Percentiles rank a stretch among this genome's conserved stretches.
These are phyloP conservation scores for Pseudognaphalium luteoalbum DNA, from an alignment of 129 eudicot species.

Conservation along the genomic window DNA sequence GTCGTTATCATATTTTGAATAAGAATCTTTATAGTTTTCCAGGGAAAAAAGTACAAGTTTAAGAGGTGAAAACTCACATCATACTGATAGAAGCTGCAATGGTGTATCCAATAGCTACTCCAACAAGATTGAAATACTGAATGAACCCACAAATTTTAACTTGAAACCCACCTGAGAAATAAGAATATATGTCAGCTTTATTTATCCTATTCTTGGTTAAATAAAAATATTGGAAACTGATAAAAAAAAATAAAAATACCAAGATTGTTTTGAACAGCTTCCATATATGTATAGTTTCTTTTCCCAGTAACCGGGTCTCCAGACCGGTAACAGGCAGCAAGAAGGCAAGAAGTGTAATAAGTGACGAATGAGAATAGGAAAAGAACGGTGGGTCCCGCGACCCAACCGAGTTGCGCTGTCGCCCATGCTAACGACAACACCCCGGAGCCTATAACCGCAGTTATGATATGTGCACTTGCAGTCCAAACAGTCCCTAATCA, in stretches of 20 bases:
- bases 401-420: constrained; percentile 90
- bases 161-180: constrained; percentile 74
- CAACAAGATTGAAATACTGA: constrained; percentile 90
- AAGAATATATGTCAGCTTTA: background rate
- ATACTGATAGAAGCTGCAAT: constrained; percentile 94
- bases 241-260: constrained; percentile 39
- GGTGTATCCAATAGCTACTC: constrained; percentile 95
- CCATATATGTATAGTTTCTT: constrained; percentile 91
- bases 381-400: constrained; percentile 90
- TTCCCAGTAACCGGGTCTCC: constrained; percentile 76
- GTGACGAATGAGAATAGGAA: constrained; percentile 84
- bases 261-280: constrained; percentile 81
- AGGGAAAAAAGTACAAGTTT: background rate
- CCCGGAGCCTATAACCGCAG: constrained; percentile 97
- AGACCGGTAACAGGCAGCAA: constrained; percentile 73
- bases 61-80: constrained; percentile 48
- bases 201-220: background rate
- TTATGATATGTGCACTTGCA: constrained; percentile 94
- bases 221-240: background rate
- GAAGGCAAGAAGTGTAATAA: constrained; percentile 86
- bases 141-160: constrained; percentile 82
- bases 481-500: constrained; percentile 85
- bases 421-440: constrained; percentile 99
- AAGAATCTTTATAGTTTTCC: too few relatives aligned
- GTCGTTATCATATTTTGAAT: background rate